phyloP scores from a whole-genome alignment of 768 basidiomycete genomes.

The Suillus ampliporus region DNA sequence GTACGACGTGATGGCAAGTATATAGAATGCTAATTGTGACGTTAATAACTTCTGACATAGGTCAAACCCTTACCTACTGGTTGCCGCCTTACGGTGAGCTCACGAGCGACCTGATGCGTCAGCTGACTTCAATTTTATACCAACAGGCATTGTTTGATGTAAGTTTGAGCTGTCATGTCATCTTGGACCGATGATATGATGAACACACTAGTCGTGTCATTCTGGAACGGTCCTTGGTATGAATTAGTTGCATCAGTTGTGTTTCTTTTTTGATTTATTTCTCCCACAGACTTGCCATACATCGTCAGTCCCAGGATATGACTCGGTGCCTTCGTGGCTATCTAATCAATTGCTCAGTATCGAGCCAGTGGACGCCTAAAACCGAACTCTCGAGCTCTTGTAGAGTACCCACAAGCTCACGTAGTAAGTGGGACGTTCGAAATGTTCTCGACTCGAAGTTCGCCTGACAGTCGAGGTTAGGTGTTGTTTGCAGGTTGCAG shows the following conservation, averaged over 20 bases:
- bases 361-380: background rate
- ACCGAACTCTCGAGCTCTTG: conserved; percentile 3
- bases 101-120: background rate
- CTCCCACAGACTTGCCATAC: conserved; percentile 31
- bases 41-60: background rate
- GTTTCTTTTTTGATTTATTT: conserved; percentile 1
- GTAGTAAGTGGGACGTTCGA: background rate
- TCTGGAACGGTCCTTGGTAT: conserved; percentile 10
- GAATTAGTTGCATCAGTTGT: background rate
- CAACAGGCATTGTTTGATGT: conserved; percentile 15
- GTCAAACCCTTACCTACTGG: conserved; percentile 3
- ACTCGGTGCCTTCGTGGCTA: background rate
- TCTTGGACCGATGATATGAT: background rate
- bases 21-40: background rate
- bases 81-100: conserved; percentile 1
- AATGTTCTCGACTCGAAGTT: background rate
- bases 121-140: background rate
- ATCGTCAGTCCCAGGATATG: conserved; percentile 17
- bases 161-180: conserved; percentile 10
- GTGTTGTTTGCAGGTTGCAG: conserved; percentile 4
- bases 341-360: background rate
- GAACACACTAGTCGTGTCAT: conserved; percentile 10
- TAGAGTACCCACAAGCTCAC: background rate
- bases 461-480: background rate
- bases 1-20: conserved; percentile 4